phyloP scores from a whole-genome alignment of 192 early-diverging fungal genomes.

The Linnemannia schmuckeri region DNA sequence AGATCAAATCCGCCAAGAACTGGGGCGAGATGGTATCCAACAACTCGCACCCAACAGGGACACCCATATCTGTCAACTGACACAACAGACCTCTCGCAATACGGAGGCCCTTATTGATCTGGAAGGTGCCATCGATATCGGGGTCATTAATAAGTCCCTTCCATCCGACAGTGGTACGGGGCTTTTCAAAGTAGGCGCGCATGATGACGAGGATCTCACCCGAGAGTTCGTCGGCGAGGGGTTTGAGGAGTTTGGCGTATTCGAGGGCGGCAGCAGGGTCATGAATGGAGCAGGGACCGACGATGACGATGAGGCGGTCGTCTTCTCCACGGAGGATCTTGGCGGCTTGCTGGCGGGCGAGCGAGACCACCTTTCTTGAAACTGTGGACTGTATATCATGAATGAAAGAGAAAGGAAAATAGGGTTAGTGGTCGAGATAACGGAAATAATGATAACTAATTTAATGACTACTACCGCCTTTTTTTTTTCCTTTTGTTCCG shows the following conservation, averaged over 20 bases:
- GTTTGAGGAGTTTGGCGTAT: slow-evolving; percentile 72
- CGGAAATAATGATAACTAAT: neutral
- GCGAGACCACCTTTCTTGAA: slow-evolving; percentile 58
- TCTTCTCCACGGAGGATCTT: slow-evolving; percentile 84
- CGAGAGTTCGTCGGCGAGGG: slow-evolving; percentile 69
- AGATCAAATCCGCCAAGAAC: slow-evolving; percentile 92
- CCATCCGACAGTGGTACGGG: slow-evolving; percentile 95
- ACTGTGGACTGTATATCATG: slow-evolving; percentile 42
- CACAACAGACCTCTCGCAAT: slow-evolving; percentile 85
- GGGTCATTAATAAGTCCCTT: slow-evolving; percentile 90
- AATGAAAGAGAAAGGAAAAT: neutral
- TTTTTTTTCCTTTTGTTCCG: neutral
- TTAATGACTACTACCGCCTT: neutral
- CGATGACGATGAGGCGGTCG: slow-evolving; percentile 91
- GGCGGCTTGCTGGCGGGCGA: slow-evolving; percentile 72
- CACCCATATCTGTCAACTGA: slow-evolving; percentile 83
- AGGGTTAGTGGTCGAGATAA: neutral
- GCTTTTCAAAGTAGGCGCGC: slow-evolving; percentile 99
- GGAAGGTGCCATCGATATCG: slow-evolving; percentile 82
- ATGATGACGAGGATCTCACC: slow-evolving; percentile 91
- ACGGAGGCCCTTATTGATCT: slow-evolving; percentile 97
- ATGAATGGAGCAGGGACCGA: slow-evolving; percentile 98
- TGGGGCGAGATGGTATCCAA: slow-evolving; percentile 97
- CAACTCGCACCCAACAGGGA: slow-evolving; percentile 92
- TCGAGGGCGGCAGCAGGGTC: slow-evolving; percentile 87